A percentile compares a stretch with the other conserved stretches of the same genome.
phyloP scores from a whole-genome alignment of 1,139 yeast species.

The Taphrina communis region DNA sequence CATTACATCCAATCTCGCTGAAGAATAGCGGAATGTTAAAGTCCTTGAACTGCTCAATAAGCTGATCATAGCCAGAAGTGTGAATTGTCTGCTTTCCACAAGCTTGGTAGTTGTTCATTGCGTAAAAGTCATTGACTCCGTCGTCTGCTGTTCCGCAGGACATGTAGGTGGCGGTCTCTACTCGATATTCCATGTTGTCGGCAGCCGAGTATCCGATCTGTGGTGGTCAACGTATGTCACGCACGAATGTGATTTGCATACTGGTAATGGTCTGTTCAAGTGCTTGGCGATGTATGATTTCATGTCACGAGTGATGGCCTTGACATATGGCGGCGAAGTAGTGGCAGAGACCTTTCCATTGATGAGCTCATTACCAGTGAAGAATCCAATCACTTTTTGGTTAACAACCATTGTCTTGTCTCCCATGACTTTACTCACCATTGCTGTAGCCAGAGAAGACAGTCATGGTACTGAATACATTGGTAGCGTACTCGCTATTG shows the following conservation, averaged over 20 bases:
- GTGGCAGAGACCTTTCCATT: conserved; percentile 76
- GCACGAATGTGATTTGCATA: conserved; percentile 55
- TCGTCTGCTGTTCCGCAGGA: conserved; percentile 63
- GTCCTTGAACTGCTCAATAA: conserved; percentile 62
- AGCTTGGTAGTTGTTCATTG: conserved; percentile 84
- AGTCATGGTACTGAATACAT: conserved; percentile 82
- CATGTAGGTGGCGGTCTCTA: conserved; percentile 78
- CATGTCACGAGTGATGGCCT: conserved; percentile 91
- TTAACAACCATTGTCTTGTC: not conserved
- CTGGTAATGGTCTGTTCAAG: conserved; percentile 71
- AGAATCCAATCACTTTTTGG: conserved; percentile 69
- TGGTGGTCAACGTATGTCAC: not conserved
- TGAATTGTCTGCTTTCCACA: conserved; percentile 26
- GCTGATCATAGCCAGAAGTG: conserved; percentile 22
- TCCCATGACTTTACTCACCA: conserved; percentile 33
- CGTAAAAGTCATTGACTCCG: conserved; percentile 72
- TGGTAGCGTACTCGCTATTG: conserved; percentile 66
- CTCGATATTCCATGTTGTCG: conserved; percentile 72
- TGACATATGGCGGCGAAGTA: conserved; percentile 68
- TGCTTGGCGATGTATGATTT: conserved; percentile 77
- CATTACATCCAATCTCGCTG: conserved; percentile 94
- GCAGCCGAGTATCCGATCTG: conserved; percentile 82
- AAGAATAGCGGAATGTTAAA: conserved; percentile 81
- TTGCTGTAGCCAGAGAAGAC: conserved; percentile 82
- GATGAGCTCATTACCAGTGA: conserved; percentile 90